A percentile compares a stretch with the other conserved stretches of the same genome.
These are phyloP conservation scores for Carpinus viminea DNA, from an alignment of 306 rosid genomes.

Conservation along the genomic window DNA sequence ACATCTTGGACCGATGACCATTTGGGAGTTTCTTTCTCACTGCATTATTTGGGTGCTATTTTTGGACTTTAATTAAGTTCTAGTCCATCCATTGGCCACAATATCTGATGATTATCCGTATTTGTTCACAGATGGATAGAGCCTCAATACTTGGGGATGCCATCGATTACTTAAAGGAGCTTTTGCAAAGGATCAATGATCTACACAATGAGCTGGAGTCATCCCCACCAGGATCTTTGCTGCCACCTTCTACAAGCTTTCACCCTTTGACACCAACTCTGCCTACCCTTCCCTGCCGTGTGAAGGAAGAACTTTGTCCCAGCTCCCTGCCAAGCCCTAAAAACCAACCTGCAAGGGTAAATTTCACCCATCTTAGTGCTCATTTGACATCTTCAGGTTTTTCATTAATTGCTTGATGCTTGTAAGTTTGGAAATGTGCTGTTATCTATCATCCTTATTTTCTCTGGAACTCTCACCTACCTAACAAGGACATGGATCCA, in stretches of 20 bases:
- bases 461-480: slow-evolving; percentile 9
- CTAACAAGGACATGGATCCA: slow-evolving; percentile 1
- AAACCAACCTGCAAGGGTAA: slow-evolving; percentile 81
- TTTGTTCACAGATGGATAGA: slow-evolving; percentile 78
- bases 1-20: not conserved
- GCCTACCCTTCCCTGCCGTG: slow-evolving; percentile 69
- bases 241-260: slow-evolving; percentile 66
- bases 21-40: not conserved
- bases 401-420: slow-evolving; percentile 17
- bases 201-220: slow-evolving; percentile 88
- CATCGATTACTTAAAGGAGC: slow-evolving; percentile 93
- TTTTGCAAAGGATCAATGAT: slow-evolving; percentile 82
- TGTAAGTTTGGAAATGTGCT: slow-evolving; percentile 4
- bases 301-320: slow-evolving; percentile 92
- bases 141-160: slow-evolving; percentile 99
- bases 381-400: not conserved
- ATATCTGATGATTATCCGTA: slow-evolving; percentile 22
- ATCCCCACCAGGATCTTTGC: slow-evolving; percentile 62
- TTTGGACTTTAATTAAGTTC: not conserved
- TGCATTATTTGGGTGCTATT: not conserved
- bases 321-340: slow-evolving; percentile 71
- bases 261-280: slow-evolving; percentile 87
- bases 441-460: not conserved
- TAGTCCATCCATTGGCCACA: not conserved
- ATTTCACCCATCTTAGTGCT: slow-evolving; percentile 11